These are phyloP conservation scores for Crucibulum laeve DNA, from an alignment of 768 basidiomycete genomes.

Conservation along the genomic window DNA sequence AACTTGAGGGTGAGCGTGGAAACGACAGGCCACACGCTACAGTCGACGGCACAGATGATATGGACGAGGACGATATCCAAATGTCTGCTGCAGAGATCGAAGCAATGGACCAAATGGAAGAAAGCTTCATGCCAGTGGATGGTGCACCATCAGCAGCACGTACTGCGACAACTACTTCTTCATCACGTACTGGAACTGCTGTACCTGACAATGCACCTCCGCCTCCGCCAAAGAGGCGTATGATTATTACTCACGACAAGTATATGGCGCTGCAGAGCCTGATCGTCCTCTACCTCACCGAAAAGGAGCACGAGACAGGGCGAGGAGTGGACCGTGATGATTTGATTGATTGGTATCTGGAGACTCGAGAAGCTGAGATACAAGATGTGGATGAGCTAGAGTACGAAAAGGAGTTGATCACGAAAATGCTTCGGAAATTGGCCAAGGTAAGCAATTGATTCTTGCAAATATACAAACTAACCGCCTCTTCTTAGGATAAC, in stretches of 20 bases:
- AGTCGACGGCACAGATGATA: slow-evolving; percentile 10
- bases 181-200: slow-evolving; percentile 33
- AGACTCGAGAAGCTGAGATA: slow-evolving; percentile 80
- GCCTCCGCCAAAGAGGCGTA: slow-evolving; percentile 59
- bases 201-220: slow-evolving; percentile 31
- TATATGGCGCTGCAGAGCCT: slow-evolving; percentile 89
- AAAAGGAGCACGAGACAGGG: slow-evolving; percentile 71
- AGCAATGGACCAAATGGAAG: slow-evolving; percentile 45
- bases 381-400: slow-evolving; percentile 85
- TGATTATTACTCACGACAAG: slow-evolving; percentile 95
- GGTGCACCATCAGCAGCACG: slow-evolving; percentile 23
- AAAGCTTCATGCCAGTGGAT: slow-evolving; percentile 36
- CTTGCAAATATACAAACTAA: neutral
- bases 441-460: slow-evolving; percentile 64
- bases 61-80: slow-evolving; percentile 47
- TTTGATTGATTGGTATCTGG: slow-evolving; percentile 95
- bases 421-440: slow-evolving; percentile 84
- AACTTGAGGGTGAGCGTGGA: slow-evolving; percentile 53
- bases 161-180: slow-evolving; percentile 22
- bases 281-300: slow-evolving; percentile 77
- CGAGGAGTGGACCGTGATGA: slow-evolving; percentile 85
- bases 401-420: slow-evolving; percentile 85
- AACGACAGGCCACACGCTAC: slow-evolving; percentile 26
- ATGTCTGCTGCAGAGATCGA: slow-evolving; percentile 62
- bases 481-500: slow-evolving; percentile 53